A percentile compares a stretch with the other conserved stretches of the same genome.
These are phyloP conservation scores for Nymphaea thermarum DNA, from an alignment of 164 flowering plant genomes.

Conservation along the genomic window DNA sequence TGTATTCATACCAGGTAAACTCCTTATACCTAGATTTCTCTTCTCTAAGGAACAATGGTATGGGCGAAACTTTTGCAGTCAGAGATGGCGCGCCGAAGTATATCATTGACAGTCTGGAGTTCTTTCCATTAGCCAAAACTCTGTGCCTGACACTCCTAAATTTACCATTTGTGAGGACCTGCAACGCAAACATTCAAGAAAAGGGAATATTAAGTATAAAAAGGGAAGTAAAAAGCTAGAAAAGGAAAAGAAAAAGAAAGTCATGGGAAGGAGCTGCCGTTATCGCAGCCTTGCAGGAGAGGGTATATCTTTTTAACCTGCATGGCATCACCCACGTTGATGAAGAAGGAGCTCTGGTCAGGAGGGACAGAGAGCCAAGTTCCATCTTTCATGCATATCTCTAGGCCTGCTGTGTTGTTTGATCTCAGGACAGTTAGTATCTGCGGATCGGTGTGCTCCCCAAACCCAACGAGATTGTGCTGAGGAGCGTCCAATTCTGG, in stretches of 20 bases:
- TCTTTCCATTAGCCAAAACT: conserved; percentile 45
- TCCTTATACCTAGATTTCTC: conserved; percentile 73
- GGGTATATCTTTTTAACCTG: conserved; percentile 42
- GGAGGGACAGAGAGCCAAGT: conserved; percentile 85
- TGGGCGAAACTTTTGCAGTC: conserved; percentile 44
- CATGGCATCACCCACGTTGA: conserved; percentile 76
- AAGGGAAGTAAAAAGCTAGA: background rate
- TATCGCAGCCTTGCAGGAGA: background rate
- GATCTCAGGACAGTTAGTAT: conserved; percentile 71
- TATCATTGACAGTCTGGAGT: conserved; percentile 75
- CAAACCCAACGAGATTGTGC: conserved; percentile 58
- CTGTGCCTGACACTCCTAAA: conserved; percentile 82
- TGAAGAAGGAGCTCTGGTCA: conserved; percentile 67
- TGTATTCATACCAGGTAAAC: conserved; percentile 89
- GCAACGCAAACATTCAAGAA: conserved; percentile 4
- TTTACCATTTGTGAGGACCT: conserved; percentile 94
- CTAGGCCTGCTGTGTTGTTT: conserved; percentile 66
- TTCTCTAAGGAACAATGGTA: conserved; percentile 29
- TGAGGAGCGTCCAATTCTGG: conserved; percentile 36
- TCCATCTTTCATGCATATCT: conserved; percentile 66
- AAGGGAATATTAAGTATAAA: too few relatives aligned
- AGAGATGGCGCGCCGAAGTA: conserved; percentile 76
- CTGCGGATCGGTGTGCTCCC: conserved; percentile 98
- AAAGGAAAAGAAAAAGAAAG: background rate
- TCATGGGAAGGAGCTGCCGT: background rate